Base-by-base conservation (phyloP, 495 filamentous ascomycete species). In the Hypoxylon crocopeplum region DNA sequence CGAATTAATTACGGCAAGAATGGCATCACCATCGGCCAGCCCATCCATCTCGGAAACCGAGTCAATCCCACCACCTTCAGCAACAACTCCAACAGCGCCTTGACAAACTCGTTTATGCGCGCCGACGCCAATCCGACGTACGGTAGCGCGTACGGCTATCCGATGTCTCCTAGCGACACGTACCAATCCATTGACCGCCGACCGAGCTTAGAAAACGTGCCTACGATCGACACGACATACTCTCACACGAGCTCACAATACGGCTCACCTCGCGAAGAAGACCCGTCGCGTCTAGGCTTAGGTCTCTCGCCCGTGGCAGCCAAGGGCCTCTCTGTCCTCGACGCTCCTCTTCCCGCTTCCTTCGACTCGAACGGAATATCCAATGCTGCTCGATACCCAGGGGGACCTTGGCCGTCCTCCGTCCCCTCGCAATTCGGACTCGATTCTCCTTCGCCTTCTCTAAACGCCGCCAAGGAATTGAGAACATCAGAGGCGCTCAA, bases 311-410 rank as follows among this genome's bases (percentile, higher is more conserved):
- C 93, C 17, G 81, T 71, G 72, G 84, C 76, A 17, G 70, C 70
- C 7, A 86, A 84, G 65, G 86, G 85, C 7, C 81, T 92, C 34
- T 95, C 85, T 37, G 90, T 92, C n/a, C 82, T 97, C 15, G 94
- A 98, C 78, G 95, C 92, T 5, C 91, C 91, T 1, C 84, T 98
- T 19, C 94, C 94, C 7, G 92, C 91, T 8, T 98, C 94, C 1
- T 97, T 98, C 68, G 95, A 98, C 70, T 96, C 91, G 67, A 92
- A 98, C 62, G 94, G 94, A 36, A 90, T 97, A 15, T 97, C 93
- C 5, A 88, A 91, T 67, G 89, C 89, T 48, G 93, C 94, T 19
- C 84, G 92, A 44, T 90, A 92, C 68, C 70, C 70, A 24, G 70
- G 57, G 34, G 95, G 91, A 1, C 91, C 94, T 0, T 91, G 95